Conservation (phyloP, 2,329 filamentous ascomycete species). For the Alternaria arbusti region DNA sequence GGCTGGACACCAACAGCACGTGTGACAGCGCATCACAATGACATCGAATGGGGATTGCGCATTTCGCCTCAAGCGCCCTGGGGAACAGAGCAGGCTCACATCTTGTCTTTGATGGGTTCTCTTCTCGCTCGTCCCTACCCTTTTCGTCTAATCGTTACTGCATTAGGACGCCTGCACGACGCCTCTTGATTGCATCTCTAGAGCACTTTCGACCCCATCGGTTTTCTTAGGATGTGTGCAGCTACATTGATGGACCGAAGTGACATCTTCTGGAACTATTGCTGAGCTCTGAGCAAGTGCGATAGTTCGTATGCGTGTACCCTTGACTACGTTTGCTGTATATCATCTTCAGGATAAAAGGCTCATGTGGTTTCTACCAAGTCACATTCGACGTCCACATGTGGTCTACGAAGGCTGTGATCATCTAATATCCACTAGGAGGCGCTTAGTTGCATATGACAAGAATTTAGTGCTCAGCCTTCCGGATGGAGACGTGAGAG, state of each 20-base stretch:
- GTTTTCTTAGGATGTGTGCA: neutral
- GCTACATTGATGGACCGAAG: neutral
- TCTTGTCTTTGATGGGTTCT: neutral
- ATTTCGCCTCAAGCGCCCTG: neutral
- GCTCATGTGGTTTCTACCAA: neutral
- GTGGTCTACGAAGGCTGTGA: neutral
- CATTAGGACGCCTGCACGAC: neutral
- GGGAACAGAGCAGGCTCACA: neutral
- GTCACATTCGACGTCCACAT: neutral
- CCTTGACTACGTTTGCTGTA: neutral
- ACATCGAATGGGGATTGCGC: neutral
- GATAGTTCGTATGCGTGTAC: neutral
- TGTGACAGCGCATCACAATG: conserved; percentile 9
- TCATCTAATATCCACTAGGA: neutral
- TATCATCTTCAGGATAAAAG: neutral
- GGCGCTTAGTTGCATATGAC: conserved; percentile 1
- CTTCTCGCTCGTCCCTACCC: neutral
- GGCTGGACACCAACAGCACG: conserved; percentile 13
- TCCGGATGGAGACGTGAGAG: neutral
- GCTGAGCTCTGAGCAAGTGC: neutral
- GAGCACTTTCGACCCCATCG: neutral
- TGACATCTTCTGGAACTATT: neutral
- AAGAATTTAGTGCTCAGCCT: neutral
- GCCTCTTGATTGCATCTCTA: neutral
- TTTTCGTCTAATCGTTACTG: neutral